phyloP scores from a whole-genome alignment of 2,329 filamentous ascomycete species.

The Pseudogymnoascus sp. region DNA sequence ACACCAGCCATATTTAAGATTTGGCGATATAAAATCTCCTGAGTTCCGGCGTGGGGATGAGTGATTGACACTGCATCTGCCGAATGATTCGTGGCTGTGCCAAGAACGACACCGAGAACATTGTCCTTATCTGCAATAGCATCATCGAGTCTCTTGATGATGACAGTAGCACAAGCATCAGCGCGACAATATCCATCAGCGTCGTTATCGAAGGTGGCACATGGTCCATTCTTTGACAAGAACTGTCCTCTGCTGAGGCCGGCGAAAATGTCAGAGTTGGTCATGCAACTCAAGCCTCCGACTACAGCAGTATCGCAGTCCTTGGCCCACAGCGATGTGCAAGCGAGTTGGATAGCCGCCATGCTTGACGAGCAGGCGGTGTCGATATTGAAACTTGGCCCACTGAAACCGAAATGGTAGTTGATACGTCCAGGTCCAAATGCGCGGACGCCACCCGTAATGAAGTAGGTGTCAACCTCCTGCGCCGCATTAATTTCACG shows the following conservation, averaged over 20 bases:
- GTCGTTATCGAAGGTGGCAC: slow-evolving; percentile 41
- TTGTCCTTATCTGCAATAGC: slow-evolving; percentile 45
- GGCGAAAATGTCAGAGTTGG: slow-evolving; percentile 26
- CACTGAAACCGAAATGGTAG: slow-evolving; percentile 38
- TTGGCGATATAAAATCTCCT: slow-evolving; percentile 62
- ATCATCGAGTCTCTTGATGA: slow-evolving; percentile 44
- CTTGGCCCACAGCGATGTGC: slow-evolving; percentile 24
- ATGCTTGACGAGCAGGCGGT: slow-evolving; percentile 36
- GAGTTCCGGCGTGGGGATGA: slow-evolving; percentile 70
- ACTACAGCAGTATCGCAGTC: slow-evolving; percentile 29
- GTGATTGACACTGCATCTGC: slow-evolving; percentile 77
- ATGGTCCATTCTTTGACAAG: slow-evolving; percentile 34
- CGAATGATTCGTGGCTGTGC: slow-evolving; percentile 72
- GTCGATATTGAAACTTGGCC: slow-evolving; percentile 35
- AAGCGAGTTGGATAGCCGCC: slow-evolving; percentile 31
- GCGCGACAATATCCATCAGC: slow-evolving; percentile 49
- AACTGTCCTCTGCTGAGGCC: slow-evolving; percentile 28
- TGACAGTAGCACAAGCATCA: slow-evolving; percentile 42
- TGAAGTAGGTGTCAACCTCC: slow-evolving; percentile 28
- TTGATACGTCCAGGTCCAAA: slow-evolving; percentile 32
- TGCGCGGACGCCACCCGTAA: slow-evolving; percentile 27
- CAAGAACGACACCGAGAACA: slow-evolving; percentile 53
- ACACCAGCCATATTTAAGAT: slow-evolving; percentile 68
- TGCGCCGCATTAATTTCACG: slow-evolving; percentile 28
- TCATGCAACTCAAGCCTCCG: slow-evolving; percentile 27